Evolutionary conservation across 1,284 basidiomycete genomes (phyloP).

Genomic region (Meira miltonrushii): DNA sequence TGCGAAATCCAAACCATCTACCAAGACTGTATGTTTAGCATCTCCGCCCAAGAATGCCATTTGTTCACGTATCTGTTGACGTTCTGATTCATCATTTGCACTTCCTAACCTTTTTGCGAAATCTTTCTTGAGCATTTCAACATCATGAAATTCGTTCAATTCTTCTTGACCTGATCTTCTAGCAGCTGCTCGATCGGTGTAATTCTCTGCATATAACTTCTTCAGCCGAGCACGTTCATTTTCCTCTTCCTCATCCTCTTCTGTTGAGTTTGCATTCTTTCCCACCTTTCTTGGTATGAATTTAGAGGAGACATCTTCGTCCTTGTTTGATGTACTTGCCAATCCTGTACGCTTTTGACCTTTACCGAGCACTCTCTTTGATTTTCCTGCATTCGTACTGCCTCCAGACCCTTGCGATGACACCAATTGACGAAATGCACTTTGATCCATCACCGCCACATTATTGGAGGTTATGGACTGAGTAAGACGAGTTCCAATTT

Average conservation of each 20-base stretch:
- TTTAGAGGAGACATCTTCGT: constrained; percentile 1
- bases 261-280: neutral
- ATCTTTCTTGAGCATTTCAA: constrained; percentile 72
- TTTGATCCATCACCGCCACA: constrained; percentile 31
- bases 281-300: constrained; percentile 12
- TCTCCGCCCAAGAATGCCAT: constrained; percentile 81
- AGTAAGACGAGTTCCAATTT: no score
- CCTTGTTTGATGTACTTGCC: constrained; percentile 1
- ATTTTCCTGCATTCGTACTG: neutral
- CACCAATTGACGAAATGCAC: constrained; percentile 36
- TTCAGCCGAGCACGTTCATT: constrained; percentile 9
- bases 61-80: constrained; percentile 66
- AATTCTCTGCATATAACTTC: constrained; percentile 14
- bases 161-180: constrained; percentile 13
- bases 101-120: constrained; percentile 61
- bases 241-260: neutral
- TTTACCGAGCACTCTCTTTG: constrained; percentile 1
- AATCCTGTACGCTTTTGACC: constrained; percentile 1
- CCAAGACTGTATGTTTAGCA: constrained; percentile 73
- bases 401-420: constrained; percentile 11
- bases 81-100: constrained; percentile 62
- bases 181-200: constrained; percentile 20
- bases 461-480: no score
- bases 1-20: constrained; percentile 83
- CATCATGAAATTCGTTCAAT: constrained; percentile 55